A percentile compares a stretch with the other conserved stretches of the same genome.
phyloP scores from a whole-genome alignment of 2,329 filamentous ascomycete species.

The Aspergillus sp. region DNA sequence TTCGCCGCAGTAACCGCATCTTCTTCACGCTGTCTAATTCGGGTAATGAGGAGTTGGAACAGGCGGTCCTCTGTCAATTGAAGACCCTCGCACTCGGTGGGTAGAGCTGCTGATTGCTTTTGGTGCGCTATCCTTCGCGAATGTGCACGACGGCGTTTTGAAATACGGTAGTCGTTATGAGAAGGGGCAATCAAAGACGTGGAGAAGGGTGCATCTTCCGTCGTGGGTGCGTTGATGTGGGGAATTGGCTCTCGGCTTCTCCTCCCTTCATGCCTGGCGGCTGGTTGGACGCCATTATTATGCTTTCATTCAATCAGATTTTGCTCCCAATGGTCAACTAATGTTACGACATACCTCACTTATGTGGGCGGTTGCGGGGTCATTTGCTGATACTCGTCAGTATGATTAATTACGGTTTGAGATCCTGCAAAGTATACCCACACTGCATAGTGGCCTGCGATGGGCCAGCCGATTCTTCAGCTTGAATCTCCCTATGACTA shows the following conservation, averaged over 20 bases:
- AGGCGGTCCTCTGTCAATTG: slow-evolving; percentile 27
- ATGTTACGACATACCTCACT: not conserved
- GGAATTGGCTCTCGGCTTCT: not conserved
- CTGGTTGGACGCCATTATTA: not conserved
- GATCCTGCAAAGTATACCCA: not conserved
- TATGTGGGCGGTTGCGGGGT: not conserved
- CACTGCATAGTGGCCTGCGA: not conserved
- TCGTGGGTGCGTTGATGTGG: not conserved
- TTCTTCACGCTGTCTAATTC: slow-evolving; percentile 28
- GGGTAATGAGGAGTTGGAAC: slow-evolving; percentile 28
- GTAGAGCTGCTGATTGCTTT: not conserved
- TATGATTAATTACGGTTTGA: too few relatives aligned
- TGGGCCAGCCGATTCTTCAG: not conserved
- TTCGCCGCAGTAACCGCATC: slow-evolving; percentile 16
- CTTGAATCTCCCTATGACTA: not conserved
- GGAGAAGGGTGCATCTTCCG: not conserved
- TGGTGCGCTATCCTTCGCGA: not conserved
- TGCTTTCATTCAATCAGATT: not conserved
- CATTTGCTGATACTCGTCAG: not conserved
- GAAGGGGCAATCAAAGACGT: not conserved
- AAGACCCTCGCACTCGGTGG: not conserved
- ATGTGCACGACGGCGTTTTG: slow-evolving; percentile 11
- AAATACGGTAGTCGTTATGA: not conserved
- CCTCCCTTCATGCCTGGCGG: not conserved
- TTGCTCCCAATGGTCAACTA: too few relatives aligned